phyloP scores from a whole-genome alignment of 2,329 filamentous ascomycete genomes.

The Cephalotrichum gorgonifer region DNA sequence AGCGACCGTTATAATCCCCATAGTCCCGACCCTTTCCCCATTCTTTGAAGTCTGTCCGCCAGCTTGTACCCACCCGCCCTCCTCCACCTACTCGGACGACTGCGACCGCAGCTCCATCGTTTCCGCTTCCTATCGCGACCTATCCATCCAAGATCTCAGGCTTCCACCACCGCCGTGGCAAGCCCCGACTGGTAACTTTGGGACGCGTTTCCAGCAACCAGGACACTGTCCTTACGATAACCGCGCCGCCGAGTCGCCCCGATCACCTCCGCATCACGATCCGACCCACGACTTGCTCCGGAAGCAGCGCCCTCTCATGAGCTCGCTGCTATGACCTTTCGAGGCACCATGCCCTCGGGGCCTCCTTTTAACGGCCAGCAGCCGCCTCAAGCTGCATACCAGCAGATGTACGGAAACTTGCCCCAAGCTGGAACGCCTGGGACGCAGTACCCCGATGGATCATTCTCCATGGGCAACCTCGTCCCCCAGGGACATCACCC shows the following conservation, averaged over 20 bases:
- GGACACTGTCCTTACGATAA: background rate
- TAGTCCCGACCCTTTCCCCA: no score
- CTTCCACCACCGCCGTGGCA: no score
- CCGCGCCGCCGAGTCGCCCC: background rate
- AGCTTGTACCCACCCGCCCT: no score
- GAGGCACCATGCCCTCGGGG: constrained; percentile 18
- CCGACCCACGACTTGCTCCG: no score
- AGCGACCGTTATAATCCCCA: no score
- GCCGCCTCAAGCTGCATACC: constrained; percentile 13
- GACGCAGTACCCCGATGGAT: constrained; percentile 2
- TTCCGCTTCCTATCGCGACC: no score
- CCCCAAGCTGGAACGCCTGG: background rate
- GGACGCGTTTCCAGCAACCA: background rate
- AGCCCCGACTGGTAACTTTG: background rate
- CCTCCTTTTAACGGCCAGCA: constrained; percentile 18
- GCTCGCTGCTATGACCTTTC: constrained; percentile 24
- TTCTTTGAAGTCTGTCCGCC: no score
- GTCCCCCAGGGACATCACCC: constrained; percentile 3
- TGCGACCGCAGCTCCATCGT: no score
- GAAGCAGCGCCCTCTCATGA: constrained; percentile 5
- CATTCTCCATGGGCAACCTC: constrained; percentile 3
- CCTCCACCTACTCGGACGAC: no score
- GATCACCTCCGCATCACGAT: background rate
- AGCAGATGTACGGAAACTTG: constrained; percentile 7
- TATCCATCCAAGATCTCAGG: no score